phyloP scores from a whole-genome alignment of 2,329 filamentous ascomycete genomes.

The Trichoderma gracile region DNA sequence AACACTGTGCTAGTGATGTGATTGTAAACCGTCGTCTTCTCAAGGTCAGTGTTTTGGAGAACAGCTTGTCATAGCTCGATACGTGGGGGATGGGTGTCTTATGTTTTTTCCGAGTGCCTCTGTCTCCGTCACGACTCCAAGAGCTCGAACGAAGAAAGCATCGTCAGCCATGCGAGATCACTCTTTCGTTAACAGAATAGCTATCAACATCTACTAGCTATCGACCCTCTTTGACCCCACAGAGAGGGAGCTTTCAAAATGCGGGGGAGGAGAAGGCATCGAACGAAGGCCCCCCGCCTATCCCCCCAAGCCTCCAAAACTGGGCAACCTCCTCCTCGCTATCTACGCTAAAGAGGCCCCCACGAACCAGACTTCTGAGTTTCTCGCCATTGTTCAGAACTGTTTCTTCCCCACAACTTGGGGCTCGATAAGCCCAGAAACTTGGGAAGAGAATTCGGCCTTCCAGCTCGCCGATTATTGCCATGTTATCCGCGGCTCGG shows the following conservation, averaged over 20 bases:
- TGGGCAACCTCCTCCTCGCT: background rate
- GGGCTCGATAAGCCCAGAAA: background rate
- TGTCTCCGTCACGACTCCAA: background rate
- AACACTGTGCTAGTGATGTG: background rate
- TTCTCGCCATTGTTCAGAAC: conserved; percentile 8
- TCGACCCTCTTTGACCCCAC: background rate
- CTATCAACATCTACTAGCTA: background rate
- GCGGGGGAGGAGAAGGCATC: conserved; percentile 7
- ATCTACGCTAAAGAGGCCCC: background rate
- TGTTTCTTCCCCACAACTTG: background rate
- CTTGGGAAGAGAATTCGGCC: background rate
- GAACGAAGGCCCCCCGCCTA: background rate
- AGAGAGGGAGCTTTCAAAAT: conserved; percentile 10
- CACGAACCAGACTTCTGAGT: conserved; percentile 4
- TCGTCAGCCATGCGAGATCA: background rate
- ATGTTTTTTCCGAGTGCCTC: background rate
- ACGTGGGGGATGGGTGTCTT: conserved; percentile 1
- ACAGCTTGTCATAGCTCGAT: background rate
- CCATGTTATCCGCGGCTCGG: conserved; percentile 8
- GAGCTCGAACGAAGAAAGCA: background rate
- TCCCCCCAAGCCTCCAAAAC: background rate
- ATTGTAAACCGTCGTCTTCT: background rate
- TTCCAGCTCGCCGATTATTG: background rate
- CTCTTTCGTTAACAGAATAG: background rate
- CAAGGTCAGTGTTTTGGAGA: background rate